Conservation (phyloP, 306 rosid species). For the Mimosa bimucronata region DNA sequence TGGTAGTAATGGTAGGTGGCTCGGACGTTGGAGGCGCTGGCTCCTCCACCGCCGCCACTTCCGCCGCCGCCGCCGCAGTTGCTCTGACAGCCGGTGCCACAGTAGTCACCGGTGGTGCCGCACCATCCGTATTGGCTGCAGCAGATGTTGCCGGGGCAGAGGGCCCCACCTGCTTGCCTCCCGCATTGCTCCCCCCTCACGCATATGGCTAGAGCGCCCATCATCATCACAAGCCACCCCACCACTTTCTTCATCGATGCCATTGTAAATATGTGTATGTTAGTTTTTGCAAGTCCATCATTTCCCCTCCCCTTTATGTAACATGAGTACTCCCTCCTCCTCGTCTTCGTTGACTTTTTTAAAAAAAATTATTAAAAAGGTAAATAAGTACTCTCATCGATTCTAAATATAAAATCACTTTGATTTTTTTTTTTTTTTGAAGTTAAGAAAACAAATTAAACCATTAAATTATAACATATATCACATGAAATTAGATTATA, state of each 20-base stretch:
- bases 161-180: slow-evolving; percentile 46
- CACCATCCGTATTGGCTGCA: slow-evolving; percentile 74
- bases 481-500: too few species aligned
- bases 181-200: slow-evolving; percentile 56
- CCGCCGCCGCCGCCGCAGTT: too few species aligned
- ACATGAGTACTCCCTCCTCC: too few species aligned
- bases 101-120: slow-evolving; percentile 55
- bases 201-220: neutral
- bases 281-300: neutral
- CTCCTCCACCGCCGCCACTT: slow-evolving; percentile 27
- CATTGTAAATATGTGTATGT: neutral
- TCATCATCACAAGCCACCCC: neutral
- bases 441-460: too few species aligned
- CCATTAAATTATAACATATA: too few species aligned
- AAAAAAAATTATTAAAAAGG: too few species aligned
- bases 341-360: too few species aligned
- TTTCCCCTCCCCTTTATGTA: neutral
- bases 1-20: slow-evolving; percentile 73
- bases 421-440: too few species aligned
- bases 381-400: too few species aligned
- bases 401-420: too few species aligned
- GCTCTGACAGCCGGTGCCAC: slow-evolving; percentile 59
- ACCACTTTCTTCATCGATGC: slow-evolving; percentile 32
- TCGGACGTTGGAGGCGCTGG: slow-evolving; percentile 53
- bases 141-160: slow-evolving; percentile 51